Percentiles rank a stretch among this genome's conserved stretches.
These are phyloP conservation scores for Lachancea waltii DNA, from an alignment of 805 yeast genomes.

Conservation along the genomic window DNA sequence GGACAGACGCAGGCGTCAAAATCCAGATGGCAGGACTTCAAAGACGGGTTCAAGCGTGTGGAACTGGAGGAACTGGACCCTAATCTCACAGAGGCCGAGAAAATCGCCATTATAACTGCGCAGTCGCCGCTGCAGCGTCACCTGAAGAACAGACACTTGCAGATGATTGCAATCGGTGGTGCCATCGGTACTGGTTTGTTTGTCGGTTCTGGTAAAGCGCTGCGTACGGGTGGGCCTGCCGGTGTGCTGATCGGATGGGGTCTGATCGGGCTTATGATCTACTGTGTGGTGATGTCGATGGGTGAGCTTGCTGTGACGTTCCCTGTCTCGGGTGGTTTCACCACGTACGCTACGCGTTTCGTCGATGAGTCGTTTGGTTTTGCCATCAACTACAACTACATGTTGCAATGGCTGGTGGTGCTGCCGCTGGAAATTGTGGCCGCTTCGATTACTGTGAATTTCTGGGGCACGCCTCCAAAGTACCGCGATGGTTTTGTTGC, in stretches of 20 bases:
- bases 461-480: conserved; percentile 40
- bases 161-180: conserved; percentile 67
- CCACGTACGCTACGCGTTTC: conserved; percentile 54
- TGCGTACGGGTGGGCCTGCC: conserved; percentile 64
- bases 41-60: conserved; percentile 44
- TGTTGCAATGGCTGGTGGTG: conserved; percentile 46
- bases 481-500: conserved; percentile 47
- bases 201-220: conserved; percentile 61
- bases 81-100: conserved; percentile 38
- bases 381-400: conserved; percentile 55
- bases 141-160: conserved; percentile 48
- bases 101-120: conserved; percentile 40
- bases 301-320: conserved; percentile 56
- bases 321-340: conserved; percentile 60
- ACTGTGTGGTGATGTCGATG: conserved; percentile 52
- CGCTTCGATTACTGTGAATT: conserved; percentile 47
- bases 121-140: conserved; percentile 52
- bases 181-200: conserved; percentile 72
- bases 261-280: conserved; percentile 50
- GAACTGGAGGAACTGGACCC: conserved; percentile 35
- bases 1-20: not conserved
- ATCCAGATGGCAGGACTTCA: conserved; percentile 36
- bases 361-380: conserved; percentile 58
- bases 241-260: conserved; percentile 49
- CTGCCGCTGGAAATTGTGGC: conserved; percentile 49